Base-by-base conservation (phyloP, 2,329 filamentous ascomycete genomes). In the Paramyrothecium roridum region DNA sequence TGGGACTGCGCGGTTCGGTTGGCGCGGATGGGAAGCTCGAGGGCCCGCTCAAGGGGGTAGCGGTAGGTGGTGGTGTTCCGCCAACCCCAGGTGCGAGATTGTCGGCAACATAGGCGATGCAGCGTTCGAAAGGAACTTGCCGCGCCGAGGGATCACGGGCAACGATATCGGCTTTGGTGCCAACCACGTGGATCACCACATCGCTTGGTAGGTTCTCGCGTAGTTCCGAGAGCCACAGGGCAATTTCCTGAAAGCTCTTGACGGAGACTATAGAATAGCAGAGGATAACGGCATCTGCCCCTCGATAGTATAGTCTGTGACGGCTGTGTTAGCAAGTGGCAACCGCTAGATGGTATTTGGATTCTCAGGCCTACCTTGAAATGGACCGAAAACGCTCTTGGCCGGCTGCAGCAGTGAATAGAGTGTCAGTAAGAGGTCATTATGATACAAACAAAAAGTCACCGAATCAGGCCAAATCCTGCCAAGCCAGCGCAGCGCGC, bases 321-420 rank as follows among this genome's bases (percentile, higher is more conserved):
- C 4, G 4, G 13, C n/a, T 43, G n/a, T 43, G n/a, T 43, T 19
- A 43, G 37, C 37, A 43, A 43, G 6, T 19, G 13, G 37, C 37
- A 30, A 30, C 10, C 6, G 10, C 10, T 30, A 30, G 26, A 30
- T 30, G 10, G 26, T 4, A 30, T 10, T 30, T 30, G 26, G 6
- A 30, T 30, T 30, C n/a, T 16, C 37, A 43, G n/a, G n/a, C n/a
- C 13, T 43, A 85, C 55, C 93, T 88, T 11, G 91, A 96, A 67
- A 99, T 98, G 59, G 89, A 93, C 64, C 93, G 86, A 72, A 98
- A 99, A 55, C 93, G 86, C 77, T 99, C 93, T 70, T 99, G 93
- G 58, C 93, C 93, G 55, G 93, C 86, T 79, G 69, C 54, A 22
- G 20, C 21, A 4, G 22, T 20, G 56, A 52, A 53, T 43, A 40